phyloP scores from a whole-genome alignment of 2,329 filamentous ascomycete species.

The Aureobasidium sp. region DNA sequence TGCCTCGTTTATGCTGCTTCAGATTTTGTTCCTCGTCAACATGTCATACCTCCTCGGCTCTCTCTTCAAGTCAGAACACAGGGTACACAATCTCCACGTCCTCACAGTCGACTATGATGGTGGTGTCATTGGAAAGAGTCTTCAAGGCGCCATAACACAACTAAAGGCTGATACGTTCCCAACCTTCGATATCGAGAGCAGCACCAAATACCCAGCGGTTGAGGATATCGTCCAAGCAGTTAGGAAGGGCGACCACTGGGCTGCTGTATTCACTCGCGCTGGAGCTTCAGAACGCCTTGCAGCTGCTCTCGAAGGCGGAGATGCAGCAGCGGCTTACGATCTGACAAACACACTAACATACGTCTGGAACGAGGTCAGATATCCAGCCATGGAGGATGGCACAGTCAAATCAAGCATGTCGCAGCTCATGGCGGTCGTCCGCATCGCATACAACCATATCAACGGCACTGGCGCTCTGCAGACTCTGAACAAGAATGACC shows the following conservation, averaged over 20 bases:
- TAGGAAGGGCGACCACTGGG: conserved; percentile 27
- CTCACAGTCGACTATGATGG: conserved; percentile 29
- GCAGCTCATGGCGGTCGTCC: conserved; percentile 29
- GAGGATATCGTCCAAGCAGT: conserved; percentile 24
- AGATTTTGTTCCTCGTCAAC: conserved; percentile 24
- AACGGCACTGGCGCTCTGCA: conserved; percentile 27
- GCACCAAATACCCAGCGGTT: conserved; percentile 11
- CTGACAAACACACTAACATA: conserved; percentile 31
- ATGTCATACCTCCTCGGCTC: conserved; percentile 25
- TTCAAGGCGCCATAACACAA: conserved; percentile 2
- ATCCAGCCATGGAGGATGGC: conserved; percentile 34
- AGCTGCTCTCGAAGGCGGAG: conserved; percentile 31
- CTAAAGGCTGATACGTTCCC: conserved; percentile 8
- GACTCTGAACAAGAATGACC: conserved; percentile 25
- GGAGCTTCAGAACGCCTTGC: conserved; percentile 34
- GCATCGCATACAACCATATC: conserved; percentile 29
- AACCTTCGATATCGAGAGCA: neutral
- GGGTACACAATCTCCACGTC: conserved; percentile 23
- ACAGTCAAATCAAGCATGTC: conserved; percentile 29
- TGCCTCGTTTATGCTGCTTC: conserved; percentile 15
- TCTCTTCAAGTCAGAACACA: conserved; percentile 19
- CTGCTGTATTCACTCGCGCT: conserved; percentile 23
- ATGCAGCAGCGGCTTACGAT: conserved; percentile 32
- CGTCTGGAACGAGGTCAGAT: conserved; percentile 42
- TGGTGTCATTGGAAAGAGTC: conserved; percentile 18